Evolutionary conservation across 2,329 filamentous ascomycete species (phyloP).

Genomic region (Ceratocystis alfenasii): DNA sequence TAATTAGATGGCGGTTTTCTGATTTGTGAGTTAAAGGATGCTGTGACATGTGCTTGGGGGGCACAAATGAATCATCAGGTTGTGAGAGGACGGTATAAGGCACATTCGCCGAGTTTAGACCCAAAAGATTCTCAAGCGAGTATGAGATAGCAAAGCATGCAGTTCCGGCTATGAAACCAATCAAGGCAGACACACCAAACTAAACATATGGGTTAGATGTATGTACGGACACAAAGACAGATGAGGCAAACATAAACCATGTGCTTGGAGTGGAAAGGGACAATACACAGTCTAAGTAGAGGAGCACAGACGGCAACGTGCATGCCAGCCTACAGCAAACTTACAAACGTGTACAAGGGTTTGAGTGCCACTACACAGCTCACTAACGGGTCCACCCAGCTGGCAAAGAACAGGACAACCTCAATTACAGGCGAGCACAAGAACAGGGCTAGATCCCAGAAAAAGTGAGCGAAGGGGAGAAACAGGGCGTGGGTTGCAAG

Average conservation of each 20-base stretch:
- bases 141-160: slow-evolving; percentile 13
- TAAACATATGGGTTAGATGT: background rate
- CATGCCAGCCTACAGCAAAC: slow-evolving; percentile 9
- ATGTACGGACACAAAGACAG: background rate
- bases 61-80: background rate
- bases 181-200: slow-evolving; percentile 19
- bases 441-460: background rate
- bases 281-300: background rate
- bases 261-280: background rate
- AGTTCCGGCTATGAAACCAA: slow-evolving; percentile 19
- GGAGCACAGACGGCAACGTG: background rate
- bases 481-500: background rate
- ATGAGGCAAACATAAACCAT: background rate
- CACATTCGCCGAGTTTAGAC: background rate
- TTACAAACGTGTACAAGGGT: slow-evolving; percentile 22
- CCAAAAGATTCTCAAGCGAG: background rate
- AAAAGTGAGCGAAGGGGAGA: background rate
- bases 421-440: slow-evolving; percentile 17
- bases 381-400: slow-evolving; percentile 1
- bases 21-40: background rate
- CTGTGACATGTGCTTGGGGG: background rate
- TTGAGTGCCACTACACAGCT: slow-evolving; percentile 3
- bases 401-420: slow-evolving; percentile 2
- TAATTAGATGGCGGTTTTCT: background rate
- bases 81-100: background rate